Evolutionary conservation across 768 basidiomycete genomes (phyloP).

Genomic region (Naganishia friedmannii): DNA sequence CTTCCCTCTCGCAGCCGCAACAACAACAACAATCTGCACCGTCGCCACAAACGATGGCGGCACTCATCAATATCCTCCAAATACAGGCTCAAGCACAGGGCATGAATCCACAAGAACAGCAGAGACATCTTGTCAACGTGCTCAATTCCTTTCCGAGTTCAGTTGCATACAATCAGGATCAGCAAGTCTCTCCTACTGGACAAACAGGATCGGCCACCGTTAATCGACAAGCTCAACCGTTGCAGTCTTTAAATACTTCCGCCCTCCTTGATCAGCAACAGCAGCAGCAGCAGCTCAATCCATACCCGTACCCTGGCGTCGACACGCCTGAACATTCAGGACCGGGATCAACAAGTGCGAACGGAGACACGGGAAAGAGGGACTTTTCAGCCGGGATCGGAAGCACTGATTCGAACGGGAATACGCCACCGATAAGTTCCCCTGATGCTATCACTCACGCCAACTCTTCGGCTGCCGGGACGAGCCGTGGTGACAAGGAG

Average conservation of each 20-base stretch:
- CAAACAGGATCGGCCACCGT: too few species aligned
- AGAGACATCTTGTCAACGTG: constrained; percentile 3
- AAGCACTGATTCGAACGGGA: constrained; percentile 13
- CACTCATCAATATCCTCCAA: constrained; percentile 10
- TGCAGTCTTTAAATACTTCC: not conserved
- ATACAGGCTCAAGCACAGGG: constrained; percentile 5
- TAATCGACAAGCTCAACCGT: not conserved
- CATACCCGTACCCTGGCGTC: constrained; percentile 24
- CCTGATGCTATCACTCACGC: not conserved
- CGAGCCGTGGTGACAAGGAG: not conserved
- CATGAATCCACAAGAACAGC: not conserved
- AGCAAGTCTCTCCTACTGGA: too few species aligned
- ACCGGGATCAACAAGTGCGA: constrained; percentile 6
- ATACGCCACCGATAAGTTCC: constrained; percentile 8
- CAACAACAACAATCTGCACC: not conserved
- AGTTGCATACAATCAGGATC: too few species aligned
- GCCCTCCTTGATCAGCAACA: constrained; percentile 6
- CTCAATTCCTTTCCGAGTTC: not conserved
- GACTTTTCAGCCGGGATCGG: not conserved
- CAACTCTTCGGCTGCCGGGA: not conserved
- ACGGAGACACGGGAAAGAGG: not conserved
- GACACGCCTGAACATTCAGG: constrained; percentile 26
- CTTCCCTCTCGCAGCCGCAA: not conserved
- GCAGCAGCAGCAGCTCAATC: not conserved
- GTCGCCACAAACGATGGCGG: constrained; percentile 13